Percentiles rank a stretch among this genome's conserved stretches.
phyloP scores from a whole-genome alignment of 352 stramenopile genomes.

The Globisporangium yorkense region DNA sequence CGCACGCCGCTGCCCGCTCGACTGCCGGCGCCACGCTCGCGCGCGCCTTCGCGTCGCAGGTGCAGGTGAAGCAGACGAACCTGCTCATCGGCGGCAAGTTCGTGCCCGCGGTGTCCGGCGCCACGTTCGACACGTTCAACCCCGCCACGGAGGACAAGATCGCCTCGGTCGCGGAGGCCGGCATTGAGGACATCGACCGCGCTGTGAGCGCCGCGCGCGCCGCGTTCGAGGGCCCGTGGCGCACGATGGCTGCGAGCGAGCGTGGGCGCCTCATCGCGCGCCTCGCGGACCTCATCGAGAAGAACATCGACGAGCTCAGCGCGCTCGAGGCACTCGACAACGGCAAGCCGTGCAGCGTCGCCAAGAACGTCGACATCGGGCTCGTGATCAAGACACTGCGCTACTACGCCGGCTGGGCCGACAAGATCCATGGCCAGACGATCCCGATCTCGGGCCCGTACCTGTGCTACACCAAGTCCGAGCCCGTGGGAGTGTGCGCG shows the following conservation, averaged over 20 bases:
- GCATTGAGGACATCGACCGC: slow-evolving; percentile 58
- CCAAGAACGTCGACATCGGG: slow-evolving; percentile 75
- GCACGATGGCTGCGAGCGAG: slow-evolving; percentile 34
- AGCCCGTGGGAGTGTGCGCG: slow-evolving; percentile 82
- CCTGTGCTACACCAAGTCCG: slow-evolving; percentile 49
- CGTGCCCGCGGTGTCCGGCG: slow-evolving; percentile 51
- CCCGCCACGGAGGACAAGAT: slow-evolving; percentile 83
- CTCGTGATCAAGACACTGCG: slow-evolving; percentile 80
- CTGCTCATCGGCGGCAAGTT: slow-evolving; percentile 87
- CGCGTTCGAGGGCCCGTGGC: slow-evolving; percentile 72
- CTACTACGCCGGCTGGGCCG: slow-evolving; percentile 90
- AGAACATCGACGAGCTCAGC: slow-evolving; percentile 55
- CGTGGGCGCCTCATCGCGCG: slow-evolving; percentile 32
- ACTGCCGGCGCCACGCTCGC: slow-evolving; percentile 15
- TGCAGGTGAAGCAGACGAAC: slow-evolving; percentile 47
- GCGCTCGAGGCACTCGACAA: slow-evolving; percentile 92
- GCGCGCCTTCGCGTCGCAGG: slow-evolving; percentile 29
- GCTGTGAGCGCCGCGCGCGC: slow-evolving; percentile 59
- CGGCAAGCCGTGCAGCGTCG: slow-evolving; percentile 90
- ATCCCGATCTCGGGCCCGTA: slow-evolving; percentile 48
- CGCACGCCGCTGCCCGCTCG: slow-evolving; percentile 12
- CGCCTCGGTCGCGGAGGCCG: slow-evolving; percentile 50
- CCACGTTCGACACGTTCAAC: slow-evolving; percentile 79
- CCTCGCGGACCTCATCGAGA: slow-evolving; percentile 41
- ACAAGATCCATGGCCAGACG: slow-evolving; percentile 72